Base-by-base conservation (phyloP, 768 basidiomycete species). In the Podaxis carcinomalis region DNA sequence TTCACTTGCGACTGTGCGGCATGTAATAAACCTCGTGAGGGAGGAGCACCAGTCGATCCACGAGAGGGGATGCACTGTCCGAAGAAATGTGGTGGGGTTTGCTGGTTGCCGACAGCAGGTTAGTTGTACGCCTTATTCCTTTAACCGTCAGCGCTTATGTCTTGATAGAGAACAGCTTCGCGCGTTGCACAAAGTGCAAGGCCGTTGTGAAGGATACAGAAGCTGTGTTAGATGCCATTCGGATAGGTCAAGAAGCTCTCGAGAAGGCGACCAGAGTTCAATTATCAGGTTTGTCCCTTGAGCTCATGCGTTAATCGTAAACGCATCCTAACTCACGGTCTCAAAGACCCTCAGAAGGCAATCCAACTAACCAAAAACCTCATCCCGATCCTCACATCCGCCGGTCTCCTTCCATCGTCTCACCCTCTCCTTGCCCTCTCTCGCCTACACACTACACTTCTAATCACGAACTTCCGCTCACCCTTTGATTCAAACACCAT, bases 351-450 rank as follows among this genome's bases (percentile, higher is more conserved):
- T 4, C 67, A 68, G 19, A 83, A 85, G 65, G 81, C 89, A 0
- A 73, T 73, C 6, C 84, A 82, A 54, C 75, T 90, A 28, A 86
- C 88, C 0, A 80, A 80, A 0, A 85, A 89, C 49, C 78, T 92
- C 16, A 78, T 90, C 49, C 84, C 85, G 0, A 81, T 90, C 47
- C 76, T 95, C 23, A 71, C 73, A 1, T 84, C 85, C 0, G 81
- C 80, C 1, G 81, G 82, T 1, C 68, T 91, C 6, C 79, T 87
- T 0, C 82, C 87, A 0, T 83, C 88, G 0, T 80, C 87, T 0
- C 87, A 96, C 66, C 95, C 95, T 1, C 82, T 93, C 13, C 83
- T 93, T 11, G 87, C 85, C 0, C 75, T 95, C 3, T 75, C 82
- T 2, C 85, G 90, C n/a, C 82, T 93, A 13, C 84, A 88, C 63